Base-by-base conservation (phyloP, 2,329 filamentous ascomycete species). In the Cladosporium sp. region DNA sequence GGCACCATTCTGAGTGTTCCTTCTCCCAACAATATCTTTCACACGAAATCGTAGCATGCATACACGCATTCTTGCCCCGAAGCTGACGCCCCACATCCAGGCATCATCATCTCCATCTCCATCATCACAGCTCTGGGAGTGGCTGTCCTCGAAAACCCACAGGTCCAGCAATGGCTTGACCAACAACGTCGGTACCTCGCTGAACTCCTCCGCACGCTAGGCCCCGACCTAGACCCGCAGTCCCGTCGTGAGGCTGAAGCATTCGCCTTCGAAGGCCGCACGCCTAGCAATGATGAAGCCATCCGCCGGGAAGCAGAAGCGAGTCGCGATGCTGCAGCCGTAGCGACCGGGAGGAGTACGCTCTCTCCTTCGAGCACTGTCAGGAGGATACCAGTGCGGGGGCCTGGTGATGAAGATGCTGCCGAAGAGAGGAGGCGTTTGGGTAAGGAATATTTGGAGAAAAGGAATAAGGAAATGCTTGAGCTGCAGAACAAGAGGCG, bases 71-170 rank as follows among this genome's bases (percentile, higher is more conserved):
- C 5, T 27, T 4, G 5, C 32, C n/a, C 12, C 3, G 29, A 47
- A 27, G 45, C 37, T 48, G 32, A 48, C 45, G 37, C 45, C 45
- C 39, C 36, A 41, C 19, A 7, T 41, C 49, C 64, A 84, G 82
- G 81, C 62, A 74, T 84, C 56, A 79, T 85, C 55, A 77, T 85
- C 58, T 80, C 79, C 42, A 75, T 82, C 55, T 78, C 78, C 38
- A 73, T 84, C 36, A 70, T 84, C 50, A 76, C 84, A 47, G 82
- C 82, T 54, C 80, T 82, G 15, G 78, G 80, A 11, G 75, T 84
- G 44, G 82, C 82, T 47, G 76, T 83, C 40, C 83, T 84, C 65
- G 79, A 85, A 64, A 83, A 78, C 36, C 82, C 82, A 1, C 77
- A 84, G 61, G 73, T 85, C 52, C 74, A 80, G 64, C 72, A 76